These are phyloP conservation scores for Amphibolis antarctica DNA, from an alignment of 106 monocot genomes.

Conservation along the genomic window DNA sequence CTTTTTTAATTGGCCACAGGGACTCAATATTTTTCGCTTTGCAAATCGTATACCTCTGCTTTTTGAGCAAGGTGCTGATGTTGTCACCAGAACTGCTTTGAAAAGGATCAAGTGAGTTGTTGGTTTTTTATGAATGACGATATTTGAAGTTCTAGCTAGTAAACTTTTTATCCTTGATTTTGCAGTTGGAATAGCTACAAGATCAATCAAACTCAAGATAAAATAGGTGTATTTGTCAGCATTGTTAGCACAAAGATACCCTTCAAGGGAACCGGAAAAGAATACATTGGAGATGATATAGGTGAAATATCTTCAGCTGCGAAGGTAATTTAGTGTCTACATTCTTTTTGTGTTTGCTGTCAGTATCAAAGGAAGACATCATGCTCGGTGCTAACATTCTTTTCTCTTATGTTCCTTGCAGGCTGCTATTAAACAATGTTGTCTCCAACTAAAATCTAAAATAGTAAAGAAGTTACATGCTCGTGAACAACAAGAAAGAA, in stretches of 20 bases:
- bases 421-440: conserved; percentile 91
- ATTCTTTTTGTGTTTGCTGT: background rate
- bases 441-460: conserved; percentile 85
- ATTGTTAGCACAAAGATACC: conserved; percentile 99
- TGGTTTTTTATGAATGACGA: background rate
- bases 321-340: conserved; percentile 26
- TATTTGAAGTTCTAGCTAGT: background rate
- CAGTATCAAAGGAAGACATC: background rate
- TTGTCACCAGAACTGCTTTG: conserved; percentile 81
- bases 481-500: conserved; percentile 85
- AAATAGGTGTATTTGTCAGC: conserved; percentile 97
- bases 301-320: conserved; percentile 93
- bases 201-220: conserved; percentile 92
- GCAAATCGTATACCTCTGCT: conserved; percentile 98
- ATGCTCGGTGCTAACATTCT: too few relatives aligned
- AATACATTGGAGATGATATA: conserved; percentile 98
- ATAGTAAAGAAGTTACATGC: conserved; percentile 96
- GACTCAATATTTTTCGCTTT: conserved; percentile 88
- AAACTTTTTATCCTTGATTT: conserved; percentile 1
- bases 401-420: conserved; percentile 14
- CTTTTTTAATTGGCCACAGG: conserved; percentile 24
- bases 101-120: conserved; percentile 82
- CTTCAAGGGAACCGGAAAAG: conserved; percentile 97
- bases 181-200: conserved; percentile 92
- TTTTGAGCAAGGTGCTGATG: conserved; percentile 99